Base-by-base conservation (phyloP, 257 asterid species). In the Eustoma russellianum region DNA sequence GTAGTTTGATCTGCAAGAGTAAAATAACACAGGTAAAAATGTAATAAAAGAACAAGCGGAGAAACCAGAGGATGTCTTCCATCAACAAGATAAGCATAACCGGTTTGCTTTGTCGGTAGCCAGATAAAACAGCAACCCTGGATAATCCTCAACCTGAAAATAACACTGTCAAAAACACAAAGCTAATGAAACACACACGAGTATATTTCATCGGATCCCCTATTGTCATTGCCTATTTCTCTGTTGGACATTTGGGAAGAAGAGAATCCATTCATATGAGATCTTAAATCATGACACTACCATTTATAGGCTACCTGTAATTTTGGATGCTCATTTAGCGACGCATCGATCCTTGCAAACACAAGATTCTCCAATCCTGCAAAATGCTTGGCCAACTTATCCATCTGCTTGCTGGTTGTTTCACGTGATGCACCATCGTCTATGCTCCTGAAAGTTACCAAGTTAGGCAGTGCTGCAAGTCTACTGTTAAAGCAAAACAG, bases 341-440 rank as follows among this genome's bases (percentile, higher is more conserved):
- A 88, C 53, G 94, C 93, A 79, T 92, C 98, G 44, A 88, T 75
- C 60, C 94, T 82, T 52, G 90, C 91, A 62, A 92, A 92, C 40
- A 77, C 74, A 5, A 92, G 81, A 80, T 65, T 63, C 41, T 77
- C 88, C 76, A 88, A 62, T 16, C 98, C 98, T 70, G 69, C 70
- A 81, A 88, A 92, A 82, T 92, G 98, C 81, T 83, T 92, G 18
- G 95, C 93, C 86, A 92, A 63, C 77, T 92, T 92, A 82, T 92
- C 93, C 16, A 88, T 66, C 58, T 92, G 93, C 72, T 92, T 92
- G 91, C 81, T 79, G 52, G 81, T 81, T 38, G 85, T 69, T 68
- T 92, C 98, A 41, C 98, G 71, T 73, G 63, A 92, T 74, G 86
- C 98, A 92, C 97, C 98, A 92, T 5, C 95, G 97, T 5, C 95